Percentiles rank a stretch among this genome's conserved stretches.
These are phyloP conservation scores for Talaromyces sp. DNA, from an alignment of 2,329 filamentous ascomycete genomes.

Conservation along the genomic window DNA sequence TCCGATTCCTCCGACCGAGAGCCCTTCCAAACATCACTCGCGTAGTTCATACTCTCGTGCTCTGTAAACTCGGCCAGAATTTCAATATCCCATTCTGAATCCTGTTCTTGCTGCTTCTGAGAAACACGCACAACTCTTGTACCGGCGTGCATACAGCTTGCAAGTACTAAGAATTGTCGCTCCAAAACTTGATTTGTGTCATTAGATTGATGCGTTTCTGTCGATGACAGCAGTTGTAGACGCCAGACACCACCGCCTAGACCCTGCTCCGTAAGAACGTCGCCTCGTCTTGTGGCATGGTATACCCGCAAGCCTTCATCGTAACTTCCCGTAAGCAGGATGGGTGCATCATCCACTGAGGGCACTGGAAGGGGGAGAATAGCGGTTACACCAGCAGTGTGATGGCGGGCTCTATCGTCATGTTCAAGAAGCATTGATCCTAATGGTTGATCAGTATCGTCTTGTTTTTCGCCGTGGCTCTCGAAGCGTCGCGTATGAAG, in stretches of 20 bases:
- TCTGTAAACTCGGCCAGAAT: constrained; percentile 75
- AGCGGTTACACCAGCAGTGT: constrained; percentile 83
- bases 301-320: constrained; percentile 78
- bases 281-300: constrained; percentile 40
- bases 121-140: constrained; percentile 62
- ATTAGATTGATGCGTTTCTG: neutral
- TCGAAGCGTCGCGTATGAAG: constrained; percentile 36
- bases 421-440: constrained; percentile 25
- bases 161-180: constrained; percentile 61
- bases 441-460: constrained; percentile 20
- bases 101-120: constrained; percentile 24
- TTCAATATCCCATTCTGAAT: constrained; percentile 61
- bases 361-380: constrained; percentile 69
- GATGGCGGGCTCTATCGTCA: constrained; percentile 58
- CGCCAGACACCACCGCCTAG: constrained; percentile 87
- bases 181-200: constrained; percentile 8
- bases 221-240: constrained; percentile 58
- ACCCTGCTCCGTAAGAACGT: constrained; percentile 64
- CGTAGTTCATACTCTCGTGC: constrained; percentile 95
- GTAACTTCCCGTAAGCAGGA: constrained; percentile 86
- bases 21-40: constrained; percentile 61
- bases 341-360: constrained; percentile 48
- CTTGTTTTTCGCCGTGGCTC: constrained; percentile 18
- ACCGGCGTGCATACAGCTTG: constrained; percentile 93
- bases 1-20: constrained; percentile 3